These are phyloP conservation scores for Sanghuangporus sanghuang DNA, from an alignment of 1,284 basidiomycete species.

Conservation along the genomic window DNA sequence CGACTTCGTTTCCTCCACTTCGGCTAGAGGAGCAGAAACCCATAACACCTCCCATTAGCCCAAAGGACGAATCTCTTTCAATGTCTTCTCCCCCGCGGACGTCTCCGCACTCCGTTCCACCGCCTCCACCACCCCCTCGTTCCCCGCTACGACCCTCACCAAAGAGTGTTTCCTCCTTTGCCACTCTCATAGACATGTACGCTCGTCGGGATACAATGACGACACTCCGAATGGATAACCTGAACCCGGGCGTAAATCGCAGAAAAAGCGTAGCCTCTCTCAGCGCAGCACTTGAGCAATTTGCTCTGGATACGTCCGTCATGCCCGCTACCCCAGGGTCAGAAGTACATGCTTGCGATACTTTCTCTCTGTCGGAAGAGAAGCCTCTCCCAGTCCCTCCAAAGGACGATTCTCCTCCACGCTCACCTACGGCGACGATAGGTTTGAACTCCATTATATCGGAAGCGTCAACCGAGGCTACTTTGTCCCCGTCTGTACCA, in stretches of 20 bases:
- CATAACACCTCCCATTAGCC: conserved; percentile 15
- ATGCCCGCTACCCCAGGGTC: conserved; percentile 5
- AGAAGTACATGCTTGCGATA: conserved; percentile 1
- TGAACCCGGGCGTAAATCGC: background rate
- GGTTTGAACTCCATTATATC: conserved; percentile 1
- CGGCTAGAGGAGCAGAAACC: conserved; percentile 3
- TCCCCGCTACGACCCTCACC: conserved; percentile 16
- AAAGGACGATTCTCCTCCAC: background rate
- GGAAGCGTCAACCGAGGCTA: conserved; percentile 10
- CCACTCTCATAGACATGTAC: conserved; percentile 15
- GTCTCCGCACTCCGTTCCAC: conserved; percentile 1
- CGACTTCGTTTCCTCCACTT: conserved; percentile 11
- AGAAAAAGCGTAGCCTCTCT: conserved; percentile 6
- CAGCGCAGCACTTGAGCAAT: conserved; percentile 7
- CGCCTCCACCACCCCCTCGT: conserved; percentile 16
- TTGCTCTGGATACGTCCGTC: background rate
- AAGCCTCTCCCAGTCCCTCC: conserved; percentile 16
- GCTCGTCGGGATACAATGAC: conserved; percentile 12
- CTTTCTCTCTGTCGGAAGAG: conserved; percentile 7
- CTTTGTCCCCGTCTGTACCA: conserved; percentile 19
- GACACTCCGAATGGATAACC: conserved; percentile 1
- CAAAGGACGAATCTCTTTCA: conserved; percentile 10
- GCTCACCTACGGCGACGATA: conserved; percentile 11
- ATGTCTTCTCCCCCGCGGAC: conserved; percentile 9
- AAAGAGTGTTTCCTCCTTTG: conserved; percentile 16